A percentile compares a stretch with the other conserved stretches of the same genome.
Evolutionary conservation across 768 basidiomycete species (phyloP).

Genomic region (Amanita muscaria): DNA sequence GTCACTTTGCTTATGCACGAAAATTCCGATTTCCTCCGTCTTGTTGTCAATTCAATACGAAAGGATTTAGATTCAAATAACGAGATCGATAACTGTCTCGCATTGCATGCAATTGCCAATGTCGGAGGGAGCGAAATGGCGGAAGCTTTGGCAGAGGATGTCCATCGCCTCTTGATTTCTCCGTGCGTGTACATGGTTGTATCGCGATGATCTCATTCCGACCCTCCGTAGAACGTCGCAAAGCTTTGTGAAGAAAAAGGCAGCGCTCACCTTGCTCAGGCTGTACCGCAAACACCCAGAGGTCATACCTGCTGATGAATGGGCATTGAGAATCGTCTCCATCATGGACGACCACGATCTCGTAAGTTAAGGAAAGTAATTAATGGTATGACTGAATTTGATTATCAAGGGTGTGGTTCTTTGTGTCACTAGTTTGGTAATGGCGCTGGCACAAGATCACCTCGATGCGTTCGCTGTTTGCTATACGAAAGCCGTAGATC

Average conservation of each 20-base stretch:
- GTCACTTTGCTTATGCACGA: slow-evolving; percentile 98
- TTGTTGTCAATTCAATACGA: slow-evolving; percentile 96
- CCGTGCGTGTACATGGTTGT: slow-evolving; percentile 49
- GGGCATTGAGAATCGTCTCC: slow-evolving; percentile 90
- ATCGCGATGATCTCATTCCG: slow-evolving; percentile 7
- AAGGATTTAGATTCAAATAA: slow-evolving; percentile 94
- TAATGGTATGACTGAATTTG: slow-evolving; percentile 4
- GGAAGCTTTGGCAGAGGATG: slow-evolving; percentile 87
- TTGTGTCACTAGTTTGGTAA: slow-evolving; percentile 87
- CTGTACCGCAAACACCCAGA: slow-evolving; percentile 95
- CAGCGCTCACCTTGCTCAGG: slow-evolving; percentile 85
- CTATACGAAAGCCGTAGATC: slow-evolving; percentile 91
- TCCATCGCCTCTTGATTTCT: slow-evolving; percentile 90
- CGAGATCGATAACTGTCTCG: slow-evolving; percentile 93
- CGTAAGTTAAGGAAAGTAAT: slow-evolving; percentile 29
- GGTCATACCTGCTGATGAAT: slow-evolving; percentile 88
- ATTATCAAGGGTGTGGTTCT: slow-evolving; percentile 77
- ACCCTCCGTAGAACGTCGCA: slow-evolving; percentile 67
- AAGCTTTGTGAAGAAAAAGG: slow-evolving; percentile 97
- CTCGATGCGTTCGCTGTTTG: slow-evolving; percentile 86
- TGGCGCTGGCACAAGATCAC: slow-evolving; percentile 91
- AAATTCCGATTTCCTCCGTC: slow-evolving; percentile 91
- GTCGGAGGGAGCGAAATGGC: slow-evolving; percentile 99
- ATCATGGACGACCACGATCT: slow-evolving; percentile 93
- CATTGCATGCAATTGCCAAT: slow-evolving; percentile 96